Conservation (phyloP, 2,329 filamentous ascomycete genomes). For the Fusarium sp. region DNA sequence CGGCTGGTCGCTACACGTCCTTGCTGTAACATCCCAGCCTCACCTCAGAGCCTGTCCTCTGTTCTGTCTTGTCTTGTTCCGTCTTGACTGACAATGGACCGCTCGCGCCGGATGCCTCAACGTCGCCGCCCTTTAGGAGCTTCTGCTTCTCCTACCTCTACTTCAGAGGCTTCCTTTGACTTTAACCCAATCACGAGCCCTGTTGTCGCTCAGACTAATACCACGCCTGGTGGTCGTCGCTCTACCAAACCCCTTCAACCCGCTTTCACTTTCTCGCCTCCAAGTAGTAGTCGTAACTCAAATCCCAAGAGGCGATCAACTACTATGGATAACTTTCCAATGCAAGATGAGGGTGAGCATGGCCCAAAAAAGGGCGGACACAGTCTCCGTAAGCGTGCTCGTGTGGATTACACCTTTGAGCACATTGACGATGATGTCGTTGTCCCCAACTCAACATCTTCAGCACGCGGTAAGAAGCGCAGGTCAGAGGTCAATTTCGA, state of each 20-base stretch:
- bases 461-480: conserved; percentile 54
- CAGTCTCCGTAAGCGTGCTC: conserved; percentile 67
- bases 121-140: conserved; percentile 50
- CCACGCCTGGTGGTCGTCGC: conserved; percentile 50
- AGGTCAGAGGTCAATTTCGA: conserved; percentile 53
- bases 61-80: neutral
- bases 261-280: conserved; percentile 54
- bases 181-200: conserved; percentile 50
- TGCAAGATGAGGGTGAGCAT: conserved; percentile 60
- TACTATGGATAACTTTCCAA: conserved; percentile 55
- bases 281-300: conserved; percentile 47
- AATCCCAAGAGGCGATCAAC: conserved; percentile 58
- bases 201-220: conserved; percentile 49
- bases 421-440: conserved; percentile 63
- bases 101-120: conserved; percentile 52
- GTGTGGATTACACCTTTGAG: conserved; percentile 68
- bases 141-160: conserved; percentile 52
- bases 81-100: conserved; percentile 53
- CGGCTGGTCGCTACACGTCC: conserved; percentile 49
- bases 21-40: conserved; percentile 47
- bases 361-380: conserved; percentile 69
- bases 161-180: conserved; percentile 50
- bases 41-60: conserved; percentile 32
- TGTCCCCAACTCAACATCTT: conserved; percentile 52
- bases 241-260: conserved; percentile 53